Evolutionary conservation across 2,329 filamentous ascomycete genomes (phyloP).

Genomic region (Ophiostoma ulmi): DNA sequence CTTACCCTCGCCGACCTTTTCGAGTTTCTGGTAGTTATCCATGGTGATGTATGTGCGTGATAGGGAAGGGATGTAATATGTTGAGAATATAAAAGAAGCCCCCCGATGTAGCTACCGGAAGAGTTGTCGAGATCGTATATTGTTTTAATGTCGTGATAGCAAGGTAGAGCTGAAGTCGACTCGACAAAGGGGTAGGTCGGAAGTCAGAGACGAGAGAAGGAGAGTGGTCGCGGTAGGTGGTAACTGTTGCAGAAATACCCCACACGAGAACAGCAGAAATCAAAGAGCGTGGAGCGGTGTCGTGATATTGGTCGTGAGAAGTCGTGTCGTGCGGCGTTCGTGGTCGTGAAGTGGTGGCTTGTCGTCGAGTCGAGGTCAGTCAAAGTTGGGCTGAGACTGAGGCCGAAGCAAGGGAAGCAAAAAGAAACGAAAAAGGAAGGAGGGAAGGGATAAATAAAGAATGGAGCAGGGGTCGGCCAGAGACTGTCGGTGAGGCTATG

Average conservation of each 20-base stretch:
- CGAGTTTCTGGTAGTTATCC: conserved; percentile 90
- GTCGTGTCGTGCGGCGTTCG: conserved; percentile 20
- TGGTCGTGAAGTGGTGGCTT: conserved; percentile 14
- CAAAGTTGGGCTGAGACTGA: not conserved
- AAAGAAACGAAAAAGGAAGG: not conserved
- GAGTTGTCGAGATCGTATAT: not conserved
- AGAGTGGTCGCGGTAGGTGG: not conserved
- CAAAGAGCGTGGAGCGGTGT: conserved; percentile 5
- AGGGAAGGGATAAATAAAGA: not conserved
- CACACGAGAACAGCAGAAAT: conserved; percentile 10
- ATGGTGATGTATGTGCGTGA: conserved; percentile 41
- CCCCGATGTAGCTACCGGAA: not conserved
- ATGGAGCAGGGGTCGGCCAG: conserved; percentile 17
- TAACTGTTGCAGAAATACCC: conserved; percentile 5
- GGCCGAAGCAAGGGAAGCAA: not conserved
- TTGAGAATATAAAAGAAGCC: not conserved
- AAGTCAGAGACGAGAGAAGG: not conserved
- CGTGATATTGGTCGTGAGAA: conserved; percentile 13
- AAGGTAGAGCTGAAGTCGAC: not conserved
- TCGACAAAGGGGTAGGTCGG: not conserved
- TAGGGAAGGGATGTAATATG: not conserved
- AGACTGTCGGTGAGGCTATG: conserved; percentile 9
- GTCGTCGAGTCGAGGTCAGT: conserved; percentile 7
- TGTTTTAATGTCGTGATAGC: not conserved
- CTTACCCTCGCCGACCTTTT: conserved; percentile 86